Percentiles rank a stretch among this genome's conserved stretches.
Conservation (phyloP, 2,329 filamentous ascomycete genomes). For the Diaporthe capsici region DNA sequence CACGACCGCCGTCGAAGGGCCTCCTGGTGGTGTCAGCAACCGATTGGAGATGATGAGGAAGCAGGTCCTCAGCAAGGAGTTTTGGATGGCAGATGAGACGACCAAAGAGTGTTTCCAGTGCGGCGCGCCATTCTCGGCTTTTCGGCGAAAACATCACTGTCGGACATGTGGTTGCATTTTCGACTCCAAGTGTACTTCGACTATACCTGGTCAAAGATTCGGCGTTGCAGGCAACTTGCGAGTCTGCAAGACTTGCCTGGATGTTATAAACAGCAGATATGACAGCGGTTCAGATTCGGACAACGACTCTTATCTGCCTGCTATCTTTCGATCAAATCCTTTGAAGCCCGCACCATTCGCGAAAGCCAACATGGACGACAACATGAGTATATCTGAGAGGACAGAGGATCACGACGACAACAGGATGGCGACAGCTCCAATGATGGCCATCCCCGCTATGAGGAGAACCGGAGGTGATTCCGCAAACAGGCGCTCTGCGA, state of each 20-base stretch:
- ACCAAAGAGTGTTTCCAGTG: slow-evolving; percentile 98
- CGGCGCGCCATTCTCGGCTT: slow-evolving; percentile 90
- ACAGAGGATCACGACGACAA: slow-evolving; percentile 61
- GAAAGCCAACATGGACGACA: slow-evolving; percentile 53
- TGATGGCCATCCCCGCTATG: slow-evolving; percentile 79
- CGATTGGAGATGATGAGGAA: slow-evolving; percentile 81
- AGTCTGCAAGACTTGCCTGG: slow-evolving; percentile 93
- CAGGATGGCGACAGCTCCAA: slow-evolving; percentile 73
- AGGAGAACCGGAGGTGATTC: slow-evolving; percentile 72
- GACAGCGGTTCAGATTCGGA: slow-evolving; percentile 91
- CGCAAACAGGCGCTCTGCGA: slow-evolving; percentile 86
- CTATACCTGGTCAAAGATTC: slow-evolving; percentile 90
- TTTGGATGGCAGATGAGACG: slow-evolving; percentile 99
- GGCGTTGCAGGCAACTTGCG: slow-evolving; percentile 87
- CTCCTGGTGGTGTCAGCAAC: slow-evolving; percentile 71
- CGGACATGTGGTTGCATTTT: slow-evolving; percentile 98
- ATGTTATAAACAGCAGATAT: slow-evolving; percentile 90
- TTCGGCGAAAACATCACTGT: slow-evolving; percentile 96
- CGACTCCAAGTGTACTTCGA: slow-evolving; percentile 93
- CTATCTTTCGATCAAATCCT: slow-evolving; percentile 71
- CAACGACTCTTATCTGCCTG: slow-evolving; percentile 77
- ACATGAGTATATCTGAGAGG: slow-evolving; percentile 57
- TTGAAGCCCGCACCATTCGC: slow-evolving; percentile 56
- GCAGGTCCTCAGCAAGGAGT: slow-evolving; percentile 92
- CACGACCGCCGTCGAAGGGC: slow-evolving; percentile 69